Base-by-base conservation (phyloP, 257 asterid species). In the Cordia subcordata region DNA sequence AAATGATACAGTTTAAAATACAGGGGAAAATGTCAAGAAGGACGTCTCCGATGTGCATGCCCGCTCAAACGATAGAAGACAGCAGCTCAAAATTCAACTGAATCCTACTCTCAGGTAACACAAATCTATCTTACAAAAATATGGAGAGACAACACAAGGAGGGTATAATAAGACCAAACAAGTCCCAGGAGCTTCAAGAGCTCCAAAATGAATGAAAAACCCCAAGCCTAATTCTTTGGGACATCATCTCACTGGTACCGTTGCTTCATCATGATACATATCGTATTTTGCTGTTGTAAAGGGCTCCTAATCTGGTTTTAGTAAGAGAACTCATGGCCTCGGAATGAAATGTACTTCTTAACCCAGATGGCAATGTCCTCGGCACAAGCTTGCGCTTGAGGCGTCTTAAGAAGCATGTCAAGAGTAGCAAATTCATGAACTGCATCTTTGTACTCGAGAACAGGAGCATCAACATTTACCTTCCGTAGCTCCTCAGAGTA, bases 311-410 rank as follows among this genome's bases (percentile, higher is more conserved):
- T 37, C 12, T 50, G 49, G 47, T 19, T 62, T 37, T 64, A 88
- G 70, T 88, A 88, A 0, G 96, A 88, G 70, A 88, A 88, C 79
- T 88, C 96, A 10, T 89, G 87, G 50, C 97, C 97, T 64, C 97
- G 73, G 55, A 86, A 82, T 49, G 97, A 89, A 64, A 86, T 86
- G 62, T 84, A 72, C 73, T 89, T 89, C 86, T 89, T 89, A 47
- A 86, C 97, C 97, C 97, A 89, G 32, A 89, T 89, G 62, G 97
- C 85, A 33, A 85, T 78, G 58, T 90, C 97, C 77, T 90, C 94
- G 0, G 94, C 83, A 55, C 97, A 90, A 0, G 90, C 97, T 67
- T 79, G 90, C 27, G 97, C 92, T 67, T 79, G 96, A 63, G 97
- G 97, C 61, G 90, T 82, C 69, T 81, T 88, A 4, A 90, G 85